These are phyloP conservation scores for Dendrobium huoshanense DNA, from an alignment of 106 monocot genomes.

Conservation along the genomic window DNA sequence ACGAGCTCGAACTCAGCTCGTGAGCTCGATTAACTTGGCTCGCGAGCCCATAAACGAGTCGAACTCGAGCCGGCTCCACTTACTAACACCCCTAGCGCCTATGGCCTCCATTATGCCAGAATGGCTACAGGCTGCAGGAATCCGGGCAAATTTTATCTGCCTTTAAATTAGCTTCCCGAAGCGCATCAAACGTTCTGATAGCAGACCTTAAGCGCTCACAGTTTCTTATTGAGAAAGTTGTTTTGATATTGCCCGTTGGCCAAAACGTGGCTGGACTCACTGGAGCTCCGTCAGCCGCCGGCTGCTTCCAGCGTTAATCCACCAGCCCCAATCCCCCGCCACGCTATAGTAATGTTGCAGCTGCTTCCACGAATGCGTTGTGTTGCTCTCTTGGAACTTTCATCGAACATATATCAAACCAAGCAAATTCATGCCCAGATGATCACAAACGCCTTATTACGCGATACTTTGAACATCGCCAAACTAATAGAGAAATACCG, in stretches of 20 bases:
- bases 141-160: too few relatives aligned
- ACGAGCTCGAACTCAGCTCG: too few relatives aligned
- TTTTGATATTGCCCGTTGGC: constrained; percentile 11
- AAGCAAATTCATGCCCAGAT: constrained; percentile 40
- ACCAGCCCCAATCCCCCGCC: constrained; percentile 1
- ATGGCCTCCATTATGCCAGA: too few relatives aligned
- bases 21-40: too few relatives aligned
- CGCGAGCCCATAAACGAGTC: too few relatives aligned
- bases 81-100: too few relatives aligned
- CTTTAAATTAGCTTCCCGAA: too few relatives aligned
- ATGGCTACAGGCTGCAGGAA: too few relatives aligned
- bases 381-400: not conserved
- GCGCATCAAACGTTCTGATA: too few relatives aligned
- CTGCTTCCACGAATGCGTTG: constrained; percentile 3
- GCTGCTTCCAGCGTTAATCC: not conserved
- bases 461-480: not conserved
- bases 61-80: too few relatives aligned
- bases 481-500: constrained; percentile 23
- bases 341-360: constrained; percentile 5
- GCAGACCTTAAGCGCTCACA: too few relatives aligned
- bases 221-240: not conserved
- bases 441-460: constrained; percentile 15
- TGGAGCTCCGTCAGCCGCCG: constrained; percentile 13
- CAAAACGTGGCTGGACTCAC: not conserved
- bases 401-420: constrained; percentile 10